phyloP scores from a whole-genome alignment of 1,284 basidiomycete species.

The Cryptococcus sp. region DNA sequence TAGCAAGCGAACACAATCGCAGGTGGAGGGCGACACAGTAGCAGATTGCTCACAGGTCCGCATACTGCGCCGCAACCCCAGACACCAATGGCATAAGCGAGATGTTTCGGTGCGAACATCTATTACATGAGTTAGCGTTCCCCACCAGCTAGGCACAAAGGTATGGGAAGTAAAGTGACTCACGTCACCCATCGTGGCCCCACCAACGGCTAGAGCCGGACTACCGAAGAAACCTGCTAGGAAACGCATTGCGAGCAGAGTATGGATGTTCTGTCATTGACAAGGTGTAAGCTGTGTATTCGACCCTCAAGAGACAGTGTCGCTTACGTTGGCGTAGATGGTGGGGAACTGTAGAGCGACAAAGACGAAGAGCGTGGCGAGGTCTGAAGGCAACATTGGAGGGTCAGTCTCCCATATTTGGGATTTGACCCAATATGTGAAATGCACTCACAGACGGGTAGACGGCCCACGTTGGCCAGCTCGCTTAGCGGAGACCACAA shows the following conservation, averaged over 20 bases:
- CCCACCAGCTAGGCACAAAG: neutral
- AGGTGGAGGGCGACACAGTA: too few species aligned
- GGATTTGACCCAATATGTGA: too few species aligned
- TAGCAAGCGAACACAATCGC: neutral
- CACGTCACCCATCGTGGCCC: conserved; percentile 41
- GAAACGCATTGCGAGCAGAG: conserved; percentile 35
- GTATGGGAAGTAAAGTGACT: neutral
- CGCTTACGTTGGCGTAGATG: conserved; percentile 31
- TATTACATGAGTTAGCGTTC: neutral
- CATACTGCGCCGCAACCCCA: conserved; percentile 40
- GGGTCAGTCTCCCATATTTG: too few species aligned
- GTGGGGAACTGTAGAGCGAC: conserved; percentile 27
- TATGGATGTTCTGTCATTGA: conserved; percentile 35
- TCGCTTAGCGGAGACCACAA: conserved; percentile 31
- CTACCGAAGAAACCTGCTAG: conserved; percentile 44
- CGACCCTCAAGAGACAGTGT: conserved; percentile 16
- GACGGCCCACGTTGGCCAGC: conserved; percentile 26
- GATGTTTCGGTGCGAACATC: conserved; percentile 27
- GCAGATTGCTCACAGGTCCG: conserved; percentile 31
- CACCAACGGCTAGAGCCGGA: conserved; percentile 45
- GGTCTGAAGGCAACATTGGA: conserved; percentile 14
- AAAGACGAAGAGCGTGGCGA: conserved; percentile 27
- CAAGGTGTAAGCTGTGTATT: neutral
- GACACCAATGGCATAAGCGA: conserved; percentile 36
- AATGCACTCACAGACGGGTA: conserved; percentile 14